Base-by-base conservation (phyloP, 2,329 filamentous ascomycete genomes). In the Huntiella moniliformis region DNA sequence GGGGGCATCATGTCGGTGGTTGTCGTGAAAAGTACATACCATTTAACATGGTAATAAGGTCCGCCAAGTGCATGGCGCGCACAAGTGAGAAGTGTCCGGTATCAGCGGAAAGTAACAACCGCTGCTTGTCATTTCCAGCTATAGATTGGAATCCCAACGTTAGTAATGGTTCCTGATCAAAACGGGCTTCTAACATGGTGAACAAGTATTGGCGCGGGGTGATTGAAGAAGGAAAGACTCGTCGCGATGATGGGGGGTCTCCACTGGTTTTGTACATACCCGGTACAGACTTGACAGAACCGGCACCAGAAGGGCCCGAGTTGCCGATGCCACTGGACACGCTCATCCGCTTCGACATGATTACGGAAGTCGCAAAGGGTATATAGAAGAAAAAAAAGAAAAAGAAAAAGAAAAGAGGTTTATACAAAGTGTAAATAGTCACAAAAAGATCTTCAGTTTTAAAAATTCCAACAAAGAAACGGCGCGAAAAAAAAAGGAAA, bases 21-120 rank as follows among this genome's bases (percentile, higher is more conserved):
- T 16, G 31, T 17, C 28, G 33, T 36, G 8, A 33, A 13, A 1
- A 5, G 13, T 32, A 47, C 59, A 47, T 64, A 79, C 84, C 73
- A 60, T 92, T 82, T 61, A 88, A 62, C 62, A 88, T 75, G 28
- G 85, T 87, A 63, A 94, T 84, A 55, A 86, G 67, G 63, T 93
- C 75, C 52, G 87, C 78, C 57, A 92, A 69, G 61, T 94, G 78
- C 60, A 91, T 71, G 46, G 75, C 75, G 49, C 70, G 68, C 39
- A 79, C 64, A 51, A 79, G 67, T 37, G 73, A 77, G 62, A 87
- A 87, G 65, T 87, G 82, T 35, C 80, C 79, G 5, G 71, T 71
- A 52, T 84, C 72, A 52, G 74, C 67, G 46, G 74, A 75, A 38
- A 87, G 70, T 38, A 87, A 71, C 53, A 73, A 70, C 58, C 79